phyloP scores from a whole-genome alignment of 164 flowering plant genomes.

The Protea cynaroides region DNA sequence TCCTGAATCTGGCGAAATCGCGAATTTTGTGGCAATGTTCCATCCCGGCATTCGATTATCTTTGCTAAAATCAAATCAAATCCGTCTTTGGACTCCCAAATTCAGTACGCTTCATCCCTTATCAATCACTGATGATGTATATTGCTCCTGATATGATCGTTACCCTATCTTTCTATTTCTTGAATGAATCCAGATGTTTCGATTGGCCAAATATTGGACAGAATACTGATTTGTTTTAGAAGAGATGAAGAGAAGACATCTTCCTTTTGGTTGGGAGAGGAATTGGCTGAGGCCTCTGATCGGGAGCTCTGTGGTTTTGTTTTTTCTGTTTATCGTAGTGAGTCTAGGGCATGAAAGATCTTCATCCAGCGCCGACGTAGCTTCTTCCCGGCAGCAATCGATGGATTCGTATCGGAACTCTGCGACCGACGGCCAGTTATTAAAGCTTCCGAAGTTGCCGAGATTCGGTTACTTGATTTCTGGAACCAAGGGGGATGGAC shows the following conservation, averaged over 20 bases:
- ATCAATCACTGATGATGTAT: too few species aligned
- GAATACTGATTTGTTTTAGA: background rate
- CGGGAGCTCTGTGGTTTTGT: conserved; percentile 16
- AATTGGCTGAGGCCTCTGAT: conserved; percentile 33
- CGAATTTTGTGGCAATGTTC: too few species aligned
- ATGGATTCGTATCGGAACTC: conserved; percentile 5
- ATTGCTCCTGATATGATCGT: too few species aligned
- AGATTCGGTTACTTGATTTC: conserved; percentile 75
- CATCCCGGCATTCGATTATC: too few species aligned
- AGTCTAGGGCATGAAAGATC: conserved; percentile 9
- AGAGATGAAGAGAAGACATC: conserved; percentile 22
- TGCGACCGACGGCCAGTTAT: conserved; percentile 1
- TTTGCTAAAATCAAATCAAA: too few species aligned
- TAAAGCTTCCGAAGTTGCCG: conserved; percentile 41
- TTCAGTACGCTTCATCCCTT: too few species aligned
- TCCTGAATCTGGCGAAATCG: too few species aligned
- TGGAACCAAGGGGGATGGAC: conserved; percentile 70
- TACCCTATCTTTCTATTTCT: background rate
- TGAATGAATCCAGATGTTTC: conserved; percentile 1
- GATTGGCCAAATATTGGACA: background rate
- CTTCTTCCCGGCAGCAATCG: background rate
- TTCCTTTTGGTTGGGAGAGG: conserved; percentile 18
- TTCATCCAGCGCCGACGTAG: conserved; percentile 7
- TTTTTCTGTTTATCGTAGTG: conserved; percentile 23
- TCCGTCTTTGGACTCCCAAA: too few species aligned